These are phyloP conservation scores for Exobasidium rhododendri DNA, from an alignment of 1,284 basidiomycete species.

Conservation along the genomic window DNA sequence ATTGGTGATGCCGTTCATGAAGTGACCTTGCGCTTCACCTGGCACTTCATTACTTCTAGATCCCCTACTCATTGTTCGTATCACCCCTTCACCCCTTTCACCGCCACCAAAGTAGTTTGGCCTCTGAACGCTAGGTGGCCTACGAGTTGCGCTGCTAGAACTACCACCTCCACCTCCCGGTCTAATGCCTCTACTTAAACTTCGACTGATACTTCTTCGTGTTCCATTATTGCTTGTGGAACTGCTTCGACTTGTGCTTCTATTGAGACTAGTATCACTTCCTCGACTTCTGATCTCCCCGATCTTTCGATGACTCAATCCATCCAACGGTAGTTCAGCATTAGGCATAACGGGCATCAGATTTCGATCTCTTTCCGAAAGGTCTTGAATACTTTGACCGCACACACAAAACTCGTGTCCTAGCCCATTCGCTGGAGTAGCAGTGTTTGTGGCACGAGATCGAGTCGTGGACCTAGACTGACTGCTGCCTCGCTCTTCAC, in stretches of 20 bases:
- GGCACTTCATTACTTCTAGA: not conserved
- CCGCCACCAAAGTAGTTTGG: not conserved
- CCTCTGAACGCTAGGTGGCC: not conserved
- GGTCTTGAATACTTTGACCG: conserved; percentile 48
- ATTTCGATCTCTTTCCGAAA: conserved; percentile 39
- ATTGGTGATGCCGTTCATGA: not conserved
- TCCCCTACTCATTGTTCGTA: conserved; percentile 10
- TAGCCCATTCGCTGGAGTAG: conserved; percentile 32
- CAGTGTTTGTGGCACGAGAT: conserved; percentile 20
- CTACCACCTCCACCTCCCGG: not conserved
- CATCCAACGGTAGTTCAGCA: conserved; percentile 31
- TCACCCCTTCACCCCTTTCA: conserved; percentile 12
- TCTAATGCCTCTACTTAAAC: conserved; percentile 5
- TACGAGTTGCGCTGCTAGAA: not conserved
- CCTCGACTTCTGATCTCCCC: conserved; percentile 35
- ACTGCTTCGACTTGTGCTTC: conserved; percentile 13
- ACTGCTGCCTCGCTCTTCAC: not conserved
- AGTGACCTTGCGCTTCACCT: conserved; percentile 7
- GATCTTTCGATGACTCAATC: conserved; percentile 41
- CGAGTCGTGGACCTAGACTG: not conserved
- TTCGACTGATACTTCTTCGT: conserved; percentile 1
- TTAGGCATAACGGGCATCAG: conserved; percentile 40
- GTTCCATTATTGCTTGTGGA: not conserved
- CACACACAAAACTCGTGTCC: conserved; percentile 52
- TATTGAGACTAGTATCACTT: not conserved